These are phyloP conservation scores for Purpureocillium takamizusanense DNA, from an alignment of 2,329 filamentous ascomycete genomes.

Conservation along the genomic window DNA sequence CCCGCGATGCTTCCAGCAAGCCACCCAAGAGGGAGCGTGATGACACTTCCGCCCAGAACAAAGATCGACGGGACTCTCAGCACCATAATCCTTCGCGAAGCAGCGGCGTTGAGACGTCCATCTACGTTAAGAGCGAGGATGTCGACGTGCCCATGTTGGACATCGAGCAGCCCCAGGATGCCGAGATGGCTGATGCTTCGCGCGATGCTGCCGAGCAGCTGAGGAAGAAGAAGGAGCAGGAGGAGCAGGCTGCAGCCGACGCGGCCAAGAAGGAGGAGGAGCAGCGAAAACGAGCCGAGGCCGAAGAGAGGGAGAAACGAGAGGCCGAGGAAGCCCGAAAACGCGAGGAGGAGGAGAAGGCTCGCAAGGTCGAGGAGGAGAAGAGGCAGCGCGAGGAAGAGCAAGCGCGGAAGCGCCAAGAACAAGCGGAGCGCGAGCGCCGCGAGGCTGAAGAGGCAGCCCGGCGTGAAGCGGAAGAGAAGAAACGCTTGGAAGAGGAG, in stretches of 20 bases:
- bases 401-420: constrained; percentile 21
- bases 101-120: constrained; percentile 33
- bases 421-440: constrained; percentile 25
- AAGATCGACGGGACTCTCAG: constrained; percentile 27
- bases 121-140: constrained; percentile 51
- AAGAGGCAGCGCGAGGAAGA: constrained; percentile 25
- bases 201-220: constrained; percentile 17
- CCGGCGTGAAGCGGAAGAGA: constrained; percentile 28
- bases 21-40: constrained; percentile 30
- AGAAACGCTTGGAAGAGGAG: constrained; percentile 27
- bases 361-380: constrained; percentile 24
- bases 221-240: constrained; percentile 24
- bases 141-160: constrained; percentile 48
- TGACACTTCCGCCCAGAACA: constrained; percentile 26
- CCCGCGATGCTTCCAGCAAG: constrained; percentile 29
- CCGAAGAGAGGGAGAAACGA: constrained; percentile 23
- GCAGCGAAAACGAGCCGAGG: constrained; percentile 18
- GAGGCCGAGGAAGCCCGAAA: constrained; percentile 22
- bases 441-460: constrained; percentile 25
- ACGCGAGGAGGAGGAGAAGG: constrained; percentile 23
- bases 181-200: constrained; percentile 19
- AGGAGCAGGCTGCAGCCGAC: constrained; percentile 23
- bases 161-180: constrained; percentile 21
- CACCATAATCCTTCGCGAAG: constrained; percentile 33
- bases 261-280: constrained; percentile 20